phyloP scores from a whole-genome alignment of 352 stramenopile genomes.

The Phytophthora hibernalis region DNA sequence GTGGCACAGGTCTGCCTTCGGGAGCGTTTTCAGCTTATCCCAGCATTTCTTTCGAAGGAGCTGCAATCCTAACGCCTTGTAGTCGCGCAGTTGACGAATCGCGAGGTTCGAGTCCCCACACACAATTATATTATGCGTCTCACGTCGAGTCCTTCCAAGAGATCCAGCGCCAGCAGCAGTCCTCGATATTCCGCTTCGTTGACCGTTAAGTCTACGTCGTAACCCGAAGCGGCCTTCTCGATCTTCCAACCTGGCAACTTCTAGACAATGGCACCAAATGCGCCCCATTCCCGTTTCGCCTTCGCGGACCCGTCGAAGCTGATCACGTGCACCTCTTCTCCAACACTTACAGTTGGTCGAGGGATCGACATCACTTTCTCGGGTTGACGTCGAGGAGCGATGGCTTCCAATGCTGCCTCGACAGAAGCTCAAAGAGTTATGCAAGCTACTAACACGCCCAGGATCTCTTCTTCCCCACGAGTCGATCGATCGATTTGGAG shows the following conservation, averaged over 20 bases:
- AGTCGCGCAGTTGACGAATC: not conserved
- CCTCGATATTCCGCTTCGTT: constrained; percentile 19
- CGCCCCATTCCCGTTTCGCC: constrained; percentile 2
- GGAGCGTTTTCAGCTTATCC: too few relatives aligned
- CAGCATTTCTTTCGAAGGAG: not conserved
- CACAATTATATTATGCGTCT: not conserved
- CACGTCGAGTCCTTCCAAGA: not conserved
- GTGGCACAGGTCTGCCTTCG: too few relatives aligned
- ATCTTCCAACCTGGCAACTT: not conserved
- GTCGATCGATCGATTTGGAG: not conserved
- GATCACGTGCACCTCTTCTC: not conserved
- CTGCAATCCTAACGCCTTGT: not conserved
- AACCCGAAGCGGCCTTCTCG: not conserved
- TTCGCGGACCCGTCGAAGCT: constrained; percentile 14
- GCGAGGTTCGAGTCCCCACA: not conserved
- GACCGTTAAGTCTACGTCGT: constrained; percentile 16
- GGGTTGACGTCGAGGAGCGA: not conserved
- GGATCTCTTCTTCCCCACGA: not conserved
- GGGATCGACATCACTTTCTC: not conserved
- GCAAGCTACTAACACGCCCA: not conserved
- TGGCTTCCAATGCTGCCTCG: not conserved
- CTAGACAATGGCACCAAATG: constrained; percentile 15
- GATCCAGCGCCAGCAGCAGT: not conserved
- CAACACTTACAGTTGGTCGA: not conserved
- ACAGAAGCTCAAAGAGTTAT: not conserved